A percentile compares a stretch with the other conserved stretches of the same genome.
These are phyloP conservation scores for Blastomyces emzantsi DNA, from an alignment of 2,329 filamentous ascomycete genomes.

Conservation along the genomic window DNA sequence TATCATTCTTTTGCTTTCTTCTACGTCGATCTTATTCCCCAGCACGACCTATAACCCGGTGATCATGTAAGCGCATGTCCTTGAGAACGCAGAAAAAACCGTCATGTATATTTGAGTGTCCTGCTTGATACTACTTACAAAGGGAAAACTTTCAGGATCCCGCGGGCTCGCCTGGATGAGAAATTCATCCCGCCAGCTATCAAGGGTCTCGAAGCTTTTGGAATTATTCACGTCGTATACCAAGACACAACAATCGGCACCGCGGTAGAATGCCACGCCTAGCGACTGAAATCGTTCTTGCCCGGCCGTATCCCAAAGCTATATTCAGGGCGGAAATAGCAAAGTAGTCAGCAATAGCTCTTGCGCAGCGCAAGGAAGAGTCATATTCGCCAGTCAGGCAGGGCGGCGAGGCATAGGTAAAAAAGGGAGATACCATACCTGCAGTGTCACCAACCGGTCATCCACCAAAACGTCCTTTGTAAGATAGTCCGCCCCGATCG, in stretches of 20 bases:
- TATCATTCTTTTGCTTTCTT: constrained; percentile 95
- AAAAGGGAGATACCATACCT: constrained; percentile 49
- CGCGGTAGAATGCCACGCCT: constrained; percentile 98
- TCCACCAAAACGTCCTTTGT: constrained; percentile 97
- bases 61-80: constrained; percentile 11
- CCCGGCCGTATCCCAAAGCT: constrained; percentile 98
- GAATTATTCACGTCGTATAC: constrained; percentile 99
- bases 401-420: background rate
- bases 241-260: constrained; percentile 97
- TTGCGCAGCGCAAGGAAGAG: background rate
- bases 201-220: constrained; percentile 96
- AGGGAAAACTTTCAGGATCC: constrained; percentile 95
- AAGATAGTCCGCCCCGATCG: constrained; percentile 95
- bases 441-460: constrained; percentile 96
- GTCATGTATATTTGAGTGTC: background rate
- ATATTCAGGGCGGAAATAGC: constrained; percentile 30
- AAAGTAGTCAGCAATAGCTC: background rate
- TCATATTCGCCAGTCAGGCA: background rate
- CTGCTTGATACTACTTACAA: constrained; percentile 58
- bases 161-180: constrained; percentile 93
- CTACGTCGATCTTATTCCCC: constrained; percentile 98
- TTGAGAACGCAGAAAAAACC: background rate
- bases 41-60: constrained; percentile 61
- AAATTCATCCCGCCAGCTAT: constrained; percentile 98
- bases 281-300: constrained; percentile 99